Evolutionary conservation across 2,329 filamentous ascomycete genomes (phyloP).

Genomic region (Claviceps quebecensis): DNA sequence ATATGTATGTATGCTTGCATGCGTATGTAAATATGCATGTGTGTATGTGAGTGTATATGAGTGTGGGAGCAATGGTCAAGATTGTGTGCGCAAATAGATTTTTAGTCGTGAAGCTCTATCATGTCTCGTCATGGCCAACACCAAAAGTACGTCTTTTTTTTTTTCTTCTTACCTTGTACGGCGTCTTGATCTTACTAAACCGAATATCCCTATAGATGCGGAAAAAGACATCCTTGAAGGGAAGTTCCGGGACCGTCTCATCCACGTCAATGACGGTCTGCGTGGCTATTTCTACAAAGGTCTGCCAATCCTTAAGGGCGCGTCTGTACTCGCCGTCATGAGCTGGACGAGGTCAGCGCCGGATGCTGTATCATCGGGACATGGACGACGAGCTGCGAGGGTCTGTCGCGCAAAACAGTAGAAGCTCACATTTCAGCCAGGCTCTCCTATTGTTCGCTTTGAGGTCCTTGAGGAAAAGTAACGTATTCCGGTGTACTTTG

Average conservation of each 20-base stretch:
- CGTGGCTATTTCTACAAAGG: conserved; percentile 60
- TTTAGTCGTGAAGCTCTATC: no score
- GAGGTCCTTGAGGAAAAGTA: conserved; percentile 43
- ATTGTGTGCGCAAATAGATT: no score
- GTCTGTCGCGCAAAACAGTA: not conserved
- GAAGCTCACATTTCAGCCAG: conserved; percentile 44
- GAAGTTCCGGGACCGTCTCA: conserved; percentile 73
- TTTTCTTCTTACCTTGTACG: conserved; percentile 57
- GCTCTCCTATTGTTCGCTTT: conserved; percentile 43
- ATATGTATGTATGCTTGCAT: not conserved
- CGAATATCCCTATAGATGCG: conserved; percentile 78
- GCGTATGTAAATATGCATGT: not conserved
- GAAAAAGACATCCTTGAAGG: conserved; percentile 73
- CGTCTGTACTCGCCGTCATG: conserved; percentile 69
- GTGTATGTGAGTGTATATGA: no score
- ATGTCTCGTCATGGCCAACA: no score
- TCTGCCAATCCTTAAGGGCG: conserved; percentile 67
- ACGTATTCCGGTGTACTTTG: conserved; percentile 41
- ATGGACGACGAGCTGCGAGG: not conserved
- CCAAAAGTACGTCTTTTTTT: not conserved
- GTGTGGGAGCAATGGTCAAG: no score
- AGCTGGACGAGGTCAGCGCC: conserved; percentile 29
- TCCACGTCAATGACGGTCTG: conserved; percentile 58
- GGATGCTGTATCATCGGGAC: not conserved
- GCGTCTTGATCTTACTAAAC: conserved; percentile 71